Conservation (phyloP, 2,329 filamentous ascomycete species). For the Aureobasidium uvarum region DNA sequence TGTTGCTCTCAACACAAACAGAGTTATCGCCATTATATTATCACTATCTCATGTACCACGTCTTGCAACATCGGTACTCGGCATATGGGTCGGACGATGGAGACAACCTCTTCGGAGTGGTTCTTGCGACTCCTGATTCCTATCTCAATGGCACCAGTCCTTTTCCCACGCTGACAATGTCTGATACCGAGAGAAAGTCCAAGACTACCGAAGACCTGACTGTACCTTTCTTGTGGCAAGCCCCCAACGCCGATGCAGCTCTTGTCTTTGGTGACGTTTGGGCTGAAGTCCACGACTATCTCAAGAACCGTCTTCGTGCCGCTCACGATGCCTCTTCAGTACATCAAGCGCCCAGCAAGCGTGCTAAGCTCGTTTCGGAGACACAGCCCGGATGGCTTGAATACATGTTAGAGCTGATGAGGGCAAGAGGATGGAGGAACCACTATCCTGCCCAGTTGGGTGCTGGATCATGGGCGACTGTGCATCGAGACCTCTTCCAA, state of each 20-base stretch:
- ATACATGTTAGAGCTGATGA: constrained; percentile 71
- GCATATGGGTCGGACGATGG: constrained; percentile 47
- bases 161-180: constrained; percentile 51
- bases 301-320: constrained; percentile 59
- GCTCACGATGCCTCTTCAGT: constrained; percentile 32
- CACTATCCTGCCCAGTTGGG: constrained; percentile 66
- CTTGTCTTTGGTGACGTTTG: constrained; percentile 84
- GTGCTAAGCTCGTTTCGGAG: constrained; percentile 61
- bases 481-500: constrained; percentile 73
- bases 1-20: constrained; percentile 78
- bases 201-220: constrained; percentile 34
- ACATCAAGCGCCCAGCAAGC: constrained; percentile 33
- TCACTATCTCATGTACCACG: constrained; percentile 76
- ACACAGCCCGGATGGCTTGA: constrained; percentile 74
- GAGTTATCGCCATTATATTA: constrained; percentile 80
- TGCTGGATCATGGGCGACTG: constrained; percentile 65
- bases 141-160: constrained; percentile 60
- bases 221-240: constrained; percentile 77
- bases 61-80: constrained; percentile 77
- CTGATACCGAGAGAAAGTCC: constrained; percentile 34
- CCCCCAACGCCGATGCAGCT: constrained; percentile 76
- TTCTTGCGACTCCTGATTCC: constrained; percentile 68
- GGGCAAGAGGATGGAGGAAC: constrained; percentile 72
- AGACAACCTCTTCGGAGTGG: constrained; percentile 69
- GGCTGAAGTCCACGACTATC: constrained; percentile 78